phyloP scores from a whole-genome alignment of 805 yeast genomes.

The Ogataea chonburiensis region DNA sequence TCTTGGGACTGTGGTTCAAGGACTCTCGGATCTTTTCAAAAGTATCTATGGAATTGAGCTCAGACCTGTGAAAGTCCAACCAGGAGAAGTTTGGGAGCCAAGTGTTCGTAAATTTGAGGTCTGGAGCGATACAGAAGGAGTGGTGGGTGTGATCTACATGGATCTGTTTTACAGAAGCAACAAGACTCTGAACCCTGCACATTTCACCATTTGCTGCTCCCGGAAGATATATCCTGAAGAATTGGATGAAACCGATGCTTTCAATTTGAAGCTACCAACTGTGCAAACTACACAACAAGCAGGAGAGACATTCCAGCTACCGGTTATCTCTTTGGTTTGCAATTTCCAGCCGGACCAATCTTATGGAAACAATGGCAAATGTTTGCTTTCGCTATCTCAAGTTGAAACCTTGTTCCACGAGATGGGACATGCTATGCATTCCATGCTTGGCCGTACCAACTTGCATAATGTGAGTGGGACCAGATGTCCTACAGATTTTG shows the following conservation, averaged over 20 bases:
- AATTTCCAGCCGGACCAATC: conserved; percentile 56
- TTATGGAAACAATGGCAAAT: conserved; percentile 39
- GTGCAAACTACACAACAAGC: conserved; percentile 36
- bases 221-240: conserved; percentile 66
- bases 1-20: conserved; percentile 81
- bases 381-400: conserved; percentile 68
- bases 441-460: conserved; percentile 90
- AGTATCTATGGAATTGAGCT: conserved; percentile 75
- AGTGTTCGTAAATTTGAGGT: conserved; percentile 84
- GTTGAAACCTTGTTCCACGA: conserved; percentile 96
- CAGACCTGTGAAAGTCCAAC: conserved; percentile 56
- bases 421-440: conserved; percentile 99
- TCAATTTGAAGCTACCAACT: conserved; percentile 34
- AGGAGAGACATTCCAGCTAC: conserved; percentile 67
- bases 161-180: conserved; percentile 80
- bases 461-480: conserved; percentile 94
- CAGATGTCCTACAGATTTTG: conserved; percentile 93
- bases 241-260: conserved; percentile 38
- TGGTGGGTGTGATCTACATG: conserved; percentile 80
- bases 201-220: conserved; percentile 94
- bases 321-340: conserved; percentile 87
- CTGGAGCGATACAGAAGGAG: conserved; percentile 57
- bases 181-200: conserved; percentile 86
- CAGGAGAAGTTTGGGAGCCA: conserved; percentile 85
- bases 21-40: conserved; percentile 69